Percentiles rank a stretch among this genome's conserved stretches.
phyloP scores from a whole-genome alignment of 768 basidiomycete genomes.

The Rhodotorula taiwanensis region DNA sequence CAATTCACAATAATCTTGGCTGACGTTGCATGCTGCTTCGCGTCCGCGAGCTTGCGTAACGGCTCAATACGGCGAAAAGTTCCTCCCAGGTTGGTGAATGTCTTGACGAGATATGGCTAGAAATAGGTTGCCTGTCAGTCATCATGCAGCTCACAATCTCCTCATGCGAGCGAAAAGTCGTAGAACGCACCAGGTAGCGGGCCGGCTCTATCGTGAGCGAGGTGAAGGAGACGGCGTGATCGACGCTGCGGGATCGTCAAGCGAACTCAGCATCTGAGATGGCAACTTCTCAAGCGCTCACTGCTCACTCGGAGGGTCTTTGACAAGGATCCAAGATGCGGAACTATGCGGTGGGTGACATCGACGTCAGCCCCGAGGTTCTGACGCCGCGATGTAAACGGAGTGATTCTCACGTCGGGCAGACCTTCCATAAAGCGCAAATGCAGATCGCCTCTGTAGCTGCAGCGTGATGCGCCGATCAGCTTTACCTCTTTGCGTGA shows the following conservation, averaged over 20 bases:
- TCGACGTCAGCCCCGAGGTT: background rate
- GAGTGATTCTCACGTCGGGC: slow-evolving; percentile 44
- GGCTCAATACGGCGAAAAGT: slow-evolving; percentile 34
- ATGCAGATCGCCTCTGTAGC: slow-evolving; percentile 38
- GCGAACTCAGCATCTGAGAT: background rate
- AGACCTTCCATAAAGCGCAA: slow-evolving; percentile 43
- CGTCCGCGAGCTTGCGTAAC: slow-evolving; percentile 36
- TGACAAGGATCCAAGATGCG: slow-evolving; percentile 13
- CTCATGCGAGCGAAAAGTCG: no score
- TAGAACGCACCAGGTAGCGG: slow-evolving; percentile 25
- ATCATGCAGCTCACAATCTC: background rate
- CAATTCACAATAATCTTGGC: slow-evolving; percentile 41
- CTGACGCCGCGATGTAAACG: no score
- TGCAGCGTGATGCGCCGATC: background rate
- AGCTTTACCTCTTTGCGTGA: background rate
- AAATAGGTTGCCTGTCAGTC: background rate
- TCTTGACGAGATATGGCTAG: slow-evolving; percentile 38
- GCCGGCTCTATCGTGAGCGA: slow-evolving; percentile 45
- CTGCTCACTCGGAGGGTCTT: no score
- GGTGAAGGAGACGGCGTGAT: slow-evolving; percentile 43
- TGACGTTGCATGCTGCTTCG: slow-evolving; percentile 3
- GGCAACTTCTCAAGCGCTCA: no score
- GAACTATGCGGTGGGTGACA: slow-evolving; percentile 11
- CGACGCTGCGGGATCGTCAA: slow-evolving; percentile 1
- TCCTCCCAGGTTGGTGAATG: slow-evolving; percentile 37